phyloP scores from a whole-genome alignment of 1,139 yeast species.

The Geotrichum phurueaensis region DNA sequence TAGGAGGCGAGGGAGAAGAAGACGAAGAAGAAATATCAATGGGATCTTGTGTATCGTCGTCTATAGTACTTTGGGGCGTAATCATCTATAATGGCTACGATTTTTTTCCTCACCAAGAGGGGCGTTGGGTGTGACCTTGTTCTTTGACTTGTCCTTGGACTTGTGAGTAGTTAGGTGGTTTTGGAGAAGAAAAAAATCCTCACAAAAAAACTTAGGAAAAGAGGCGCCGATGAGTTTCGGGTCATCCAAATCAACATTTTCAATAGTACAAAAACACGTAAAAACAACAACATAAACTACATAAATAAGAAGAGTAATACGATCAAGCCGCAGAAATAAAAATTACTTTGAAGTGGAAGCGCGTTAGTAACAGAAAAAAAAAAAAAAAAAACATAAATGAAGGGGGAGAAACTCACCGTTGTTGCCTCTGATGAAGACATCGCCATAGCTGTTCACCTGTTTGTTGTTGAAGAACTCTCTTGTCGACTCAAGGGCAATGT shows the following conservation, averaged over 20 bases:
- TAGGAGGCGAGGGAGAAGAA: neutral
- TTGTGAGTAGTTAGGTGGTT: neutral
- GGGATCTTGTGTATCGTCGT: neutral
- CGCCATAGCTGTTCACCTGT: slow-evolving; percentile 62
- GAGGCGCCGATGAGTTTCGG: neutral
- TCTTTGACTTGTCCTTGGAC: neutral
- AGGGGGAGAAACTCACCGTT: slow-evolving; percentile 47
- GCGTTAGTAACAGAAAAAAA: neutral
- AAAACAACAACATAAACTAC: neutral
- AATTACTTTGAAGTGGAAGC: slow-evolving; percentile 21
- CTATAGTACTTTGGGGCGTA: neutral
- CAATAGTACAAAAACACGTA: neutral
- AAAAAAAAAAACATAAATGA: neutral
- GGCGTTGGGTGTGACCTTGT: neutral
- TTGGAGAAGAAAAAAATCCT: neutral
- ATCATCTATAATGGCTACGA: neutral
- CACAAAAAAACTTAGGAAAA: neutral
- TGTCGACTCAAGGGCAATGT: slow-evolving; percentile 76
- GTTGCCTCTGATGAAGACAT: slow-evolving; percentile 91
- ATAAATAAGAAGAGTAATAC: neutral
- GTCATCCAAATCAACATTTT: neutral
- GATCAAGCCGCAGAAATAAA: slow-evolving; percentile 28
- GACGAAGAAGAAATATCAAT: neutral
- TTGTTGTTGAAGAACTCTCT: slow-evolving; percentile 58
- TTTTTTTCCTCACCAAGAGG: neutral